These are phyloP conservation scores for Plasmodium reichenowi DNA, from an alignment of 169 alveolate genomes.

Conservation along the genomic window DNA sequence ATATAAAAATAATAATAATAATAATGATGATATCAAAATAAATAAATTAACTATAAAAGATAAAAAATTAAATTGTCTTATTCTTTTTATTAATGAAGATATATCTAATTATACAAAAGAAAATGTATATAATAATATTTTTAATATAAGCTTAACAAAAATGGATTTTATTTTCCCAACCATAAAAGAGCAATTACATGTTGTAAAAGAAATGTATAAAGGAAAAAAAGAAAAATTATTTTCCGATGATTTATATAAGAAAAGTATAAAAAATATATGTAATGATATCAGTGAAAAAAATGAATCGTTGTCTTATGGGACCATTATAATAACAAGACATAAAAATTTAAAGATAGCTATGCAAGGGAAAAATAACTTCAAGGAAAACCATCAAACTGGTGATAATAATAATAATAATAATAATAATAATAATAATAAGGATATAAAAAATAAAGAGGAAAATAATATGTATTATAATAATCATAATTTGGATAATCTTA, in stretches of 20 bases:
- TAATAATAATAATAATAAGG: neutral
- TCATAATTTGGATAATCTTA: neutral
- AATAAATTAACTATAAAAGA: constrained; percentile 39
- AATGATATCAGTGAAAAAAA: neutral
- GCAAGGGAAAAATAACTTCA: neutral
- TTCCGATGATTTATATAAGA: neutral
- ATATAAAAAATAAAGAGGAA: neutral
- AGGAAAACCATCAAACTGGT: neutral
- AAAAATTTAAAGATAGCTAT: constrained; percentile 58
- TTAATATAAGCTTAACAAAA: constrained; percentile 41
- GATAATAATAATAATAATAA: neutral
- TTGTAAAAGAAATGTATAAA: neutral
- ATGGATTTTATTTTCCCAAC: constrained; percentile 69
- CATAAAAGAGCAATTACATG: constrained; percentile 45
- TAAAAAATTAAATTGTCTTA: constrained; percentile 38
- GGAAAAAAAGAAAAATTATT: too few species aligned
- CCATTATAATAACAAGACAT: constrained; percentile 69
- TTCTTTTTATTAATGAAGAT: constrained; percentile 53
- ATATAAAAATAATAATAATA: neutral
- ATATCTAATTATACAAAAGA: constrained; percentile 11
- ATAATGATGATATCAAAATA: neutral
- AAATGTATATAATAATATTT: constrained; percentile 35
- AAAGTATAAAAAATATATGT: neutral
- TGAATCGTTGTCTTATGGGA: constrained; percentile 14
- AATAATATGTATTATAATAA: neutral